Percentiles rank a stretch among this genome's conserved stretches.
phyloP scores from a whole-genome alignment of 257 asterid genomes.

The Thymus mandschuricus region DNA sequence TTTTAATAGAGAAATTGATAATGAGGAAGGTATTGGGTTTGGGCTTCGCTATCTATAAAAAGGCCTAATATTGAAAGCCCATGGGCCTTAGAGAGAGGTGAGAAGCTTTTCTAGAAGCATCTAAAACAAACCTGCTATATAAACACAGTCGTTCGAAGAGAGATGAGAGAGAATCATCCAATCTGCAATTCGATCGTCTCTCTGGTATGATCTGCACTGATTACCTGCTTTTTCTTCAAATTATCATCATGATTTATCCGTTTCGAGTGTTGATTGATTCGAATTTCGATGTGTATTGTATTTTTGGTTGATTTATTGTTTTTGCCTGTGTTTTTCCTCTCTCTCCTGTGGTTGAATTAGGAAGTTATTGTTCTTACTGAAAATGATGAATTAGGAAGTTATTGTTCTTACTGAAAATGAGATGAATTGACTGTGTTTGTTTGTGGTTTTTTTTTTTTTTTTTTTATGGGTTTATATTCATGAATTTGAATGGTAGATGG shows the following conservation, averaged over 20 bases:
- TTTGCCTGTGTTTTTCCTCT: no score
- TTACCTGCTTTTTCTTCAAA: background rate
- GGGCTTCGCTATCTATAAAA: background rate
- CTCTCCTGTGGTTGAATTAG: no score
- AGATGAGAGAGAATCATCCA: no score
- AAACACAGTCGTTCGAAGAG: background rate
- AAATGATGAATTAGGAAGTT: no score
- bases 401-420: no score
- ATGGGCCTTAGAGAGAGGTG: background rate
- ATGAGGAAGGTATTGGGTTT: background rate
- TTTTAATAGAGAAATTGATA: no score
- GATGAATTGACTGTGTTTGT: no score
- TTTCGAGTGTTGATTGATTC: background rate
- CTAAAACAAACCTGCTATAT: background rate
- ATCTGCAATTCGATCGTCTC: conserved; percentile 1
- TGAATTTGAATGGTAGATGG: background rate
- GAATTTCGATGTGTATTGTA: background rate
- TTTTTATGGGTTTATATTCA: background rate
- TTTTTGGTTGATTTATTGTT: no score
- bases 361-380: no score
- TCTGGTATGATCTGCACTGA: conserved; percentile 9
- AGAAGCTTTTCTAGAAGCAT: conserved; percentile 30
- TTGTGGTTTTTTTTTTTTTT: background rate
- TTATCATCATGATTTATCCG: background rate
- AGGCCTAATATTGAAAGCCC: background rate